Evolutionary conservation across 2,329 filamentous ascomycete genomes (phyloP), one percentile per base, ranked within the genome.

Genomic region (Fusarium foetens): DNA sequence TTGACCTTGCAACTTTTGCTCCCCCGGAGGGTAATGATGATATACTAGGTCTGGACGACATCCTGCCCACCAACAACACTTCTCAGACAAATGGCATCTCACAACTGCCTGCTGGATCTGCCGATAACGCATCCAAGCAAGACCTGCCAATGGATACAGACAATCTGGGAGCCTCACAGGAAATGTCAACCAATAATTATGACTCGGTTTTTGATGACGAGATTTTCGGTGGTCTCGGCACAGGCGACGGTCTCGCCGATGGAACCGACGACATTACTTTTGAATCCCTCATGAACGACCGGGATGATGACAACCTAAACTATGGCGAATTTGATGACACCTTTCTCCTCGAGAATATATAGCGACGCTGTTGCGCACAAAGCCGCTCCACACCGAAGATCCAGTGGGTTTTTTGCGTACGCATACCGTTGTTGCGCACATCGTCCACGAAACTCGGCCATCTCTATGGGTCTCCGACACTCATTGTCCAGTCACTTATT

Each of bases 211-310:
- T 87, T 45, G 84, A 87, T 33, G 85, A 87, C 27, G 88, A 87
- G 25, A 74, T 74, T 31, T 74, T 72, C 25, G 58, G 59, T 66
- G 81, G 83, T 51, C 80, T 87, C n/a, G 82, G 82, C 31, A 68
- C 74, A 25, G 81, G 79, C 10, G 81, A 73, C 60, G 78, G 79
- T 60, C 80, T 82, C 62, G 78, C 76, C 46, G 79, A 71, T 33
- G 80, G 79, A 38, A 70, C 78, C 54, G 76, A 74, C 25, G 80
- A 81, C 25, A 77, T 81, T 42, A 85, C 84, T 33, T 89, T 89
- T 68, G 84, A 88, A 66, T 84, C 88, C 66, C 78, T 88, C 65
- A 88, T 84, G 76, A 80, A 80, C 53, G 79, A 78, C 69, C 85
- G 84, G 25, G 64, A 82, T 33, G 57, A 72, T 76, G 63, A 73